These are phyloP conservation scores for Pythium periplocum DNA, from an alignment of 352 stramenopile genomes.

Conservation along the genomic window DNA sequence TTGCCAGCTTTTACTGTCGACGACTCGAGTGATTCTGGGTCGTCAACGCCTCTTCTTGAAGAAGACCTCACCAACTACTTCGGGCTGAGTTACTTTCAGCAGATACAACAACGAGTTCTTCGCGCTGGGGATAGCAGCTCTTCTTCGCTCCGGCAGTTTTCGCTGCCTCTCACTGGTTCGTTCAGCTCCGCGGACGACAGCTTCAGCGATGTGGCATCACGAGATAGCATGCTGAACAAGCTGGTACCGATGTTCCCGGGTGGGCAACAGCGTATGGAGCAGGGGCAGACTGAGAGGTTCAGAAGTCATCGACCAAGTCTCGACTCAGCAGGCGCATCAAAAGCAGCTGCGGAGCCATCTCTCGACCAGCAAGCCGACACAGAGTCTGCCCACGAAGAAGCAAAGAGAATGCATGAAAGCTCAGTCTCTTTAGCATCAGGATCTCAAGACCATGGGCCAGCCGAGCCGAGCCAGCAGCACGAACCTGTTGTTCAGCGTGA, in stretches of 20 bases:
- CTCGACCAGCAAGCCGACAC: no score
- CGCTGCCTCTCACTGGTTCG: conserved; percentile 49
- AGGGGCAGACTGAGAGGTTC: no score
- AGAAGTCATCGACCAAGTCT: no score
- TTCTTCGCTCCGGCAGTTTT: conserved; percentile 38
- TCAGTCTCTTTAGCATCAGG: no score
- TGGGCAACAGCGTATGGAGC: neutral
- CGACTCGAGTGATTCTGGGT: conserved; percentile 6
- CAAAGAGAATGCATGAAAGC: no score
- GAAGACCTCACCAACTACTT: neutral
- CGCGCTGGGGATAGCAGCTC: conserved; percentile 8
- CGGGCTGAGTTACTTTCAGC: conserved; percentile 12
- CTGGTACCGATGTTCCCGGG: conserved; percentile 56
- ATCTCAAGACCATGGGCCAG: no score
- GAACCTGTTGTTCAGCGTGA: no score
- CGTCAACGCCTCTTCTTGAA: neutral
- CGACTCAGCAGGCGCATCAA: no score
- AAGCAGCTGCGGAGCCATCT: no score
- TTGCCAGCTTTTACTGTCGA: neutral
- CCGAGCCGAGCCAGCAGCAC: no score
- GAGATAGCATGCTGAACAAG: conserved; percentile 49
- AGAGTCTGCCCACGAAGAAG: no score
- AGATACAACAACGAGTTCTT: conserved; percentile 16
- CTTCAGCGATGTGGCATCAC: conserved; percentile 17
- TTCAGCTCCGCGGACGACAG: conserved; percentile 58